These are phyloP conservation scores for Macrocystidia cucumis DNA, from an alignment of 1,284 basidiomycete species.

Conservation along the genomic window DNA sequence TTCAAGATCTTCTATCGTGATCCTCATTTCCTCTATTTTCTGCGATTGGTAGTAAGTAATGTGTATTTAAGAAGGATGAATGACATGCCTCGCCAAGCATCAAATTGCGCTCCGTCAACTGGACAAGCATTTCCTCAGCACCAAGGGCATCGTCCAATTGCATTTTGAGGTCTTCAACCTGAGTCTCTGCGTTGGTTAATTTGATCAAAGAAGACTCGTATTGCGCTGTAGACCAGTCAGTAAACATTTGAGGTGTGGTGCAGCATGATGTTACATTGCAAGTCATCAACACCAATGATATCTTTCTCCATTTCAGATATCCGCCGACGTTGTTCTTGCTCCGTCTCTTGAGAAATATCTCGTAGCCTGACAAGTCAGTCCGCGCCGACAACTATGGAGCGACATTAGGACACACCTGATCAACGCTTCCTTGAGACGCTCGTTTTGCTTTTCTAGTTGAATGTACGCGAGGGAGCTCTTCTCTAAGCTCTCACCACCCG, in stretches of 20 bases:
- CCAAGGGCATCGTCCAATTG: conserved; percentile 95
- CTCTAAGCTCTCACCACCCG: conserved; percentile 30
- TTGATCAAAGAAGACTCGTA: conserved; percentile 77
- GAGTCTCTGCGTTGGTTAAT: conserved; percentile 78
- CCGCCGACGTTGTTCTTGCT: conserved; percentile 76
- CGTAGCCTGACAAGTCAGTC: conserved; percentile 49
- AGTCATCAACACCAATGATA: conserved; percentile 57
- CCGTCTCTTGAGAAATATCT: conserved; percentile 83
- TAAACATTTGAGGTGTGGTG: conserved; percentile 1
- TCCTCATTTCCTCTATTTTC: conserved; percentile 96
- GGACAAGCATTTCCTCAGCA: conserved; percentile 94
- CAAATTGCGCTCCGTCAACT: conserved; percentile 92
- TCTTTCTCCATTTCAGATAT: conserved; percentile 91
- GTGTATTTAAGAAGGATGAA: conserved; percentile 1
- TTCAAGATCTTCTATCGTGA: conserved; percentile 94
- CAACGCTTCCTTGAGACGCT: conserved; percentile 90
- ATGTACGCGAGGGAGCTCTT: conserved; percentile 76
- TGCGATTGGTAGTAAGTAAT: conserved; percentile 19
- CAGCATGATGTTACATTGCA: conserved; percentile 44
- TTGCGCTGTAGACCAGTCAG: conserved; percentile 44
- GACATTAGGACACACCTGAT: conserved; percentile 47
- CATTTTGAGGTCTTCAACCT: conserved; percentile 89
- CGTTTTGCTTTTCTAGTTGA: conserved; percentile 95
- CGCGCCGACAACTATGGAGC: conserved; percentile 1
- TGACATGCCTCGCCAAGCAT: conserved; percentile 73